These are phyloP conservation scores for Artemisia argyi DNA, from an alignment of 129 eudicot species.

Conservation along the genomic window DNA sequence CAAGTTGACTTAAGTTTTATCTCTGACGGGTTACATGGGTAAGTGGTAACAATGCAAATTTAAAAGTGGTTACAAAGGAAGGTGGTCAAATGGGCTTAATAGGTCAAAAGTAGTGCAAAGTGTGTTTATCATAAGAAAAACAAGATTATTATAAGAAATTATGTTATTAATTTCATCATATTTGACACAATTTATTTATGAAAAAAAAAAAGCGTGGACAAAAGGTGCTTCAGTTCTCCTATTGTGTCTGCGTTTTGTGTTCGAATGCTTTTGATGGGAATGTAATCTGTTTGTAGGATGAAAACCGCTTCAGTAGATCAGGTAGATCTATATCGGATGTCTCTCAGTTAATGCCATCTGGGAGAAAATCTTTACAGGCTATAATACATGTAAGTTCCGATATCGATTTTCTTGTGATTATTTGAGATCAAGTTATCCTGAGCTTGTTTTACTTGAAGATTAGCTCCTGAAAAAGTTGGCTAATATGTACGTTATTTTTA, in stretches of 20 bases:
- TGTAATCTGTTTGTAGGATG: conserved; percentile 40
- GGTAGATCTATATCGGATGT: conserved; percentile 46
- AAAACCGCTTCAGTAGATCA: conserved; percentile 39
- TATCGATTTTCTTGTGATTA: background rate
- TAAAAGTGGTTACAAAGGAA: conserved; percentile 10
- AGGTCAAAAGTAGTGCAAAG: background rate
- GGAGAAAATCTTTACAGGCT: conserved; percentile 47
- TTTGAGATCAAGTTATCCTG: background rate
- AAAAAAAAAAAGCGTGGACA: background rate
- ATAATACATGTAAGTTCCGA: conserved; percentile 46
- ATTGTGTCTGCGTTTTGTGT: conserved; percentile 6
- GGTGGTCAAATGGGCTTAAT: background rate
- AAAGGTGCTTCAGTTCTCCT: background rate
- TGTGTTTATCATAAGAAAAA: background rate
- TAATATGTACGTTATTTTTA: no score
- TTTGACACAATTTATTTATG: background rate
- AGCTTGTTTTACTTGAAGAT: conserved; percentile 4
- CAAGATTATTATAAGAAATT: background rate
- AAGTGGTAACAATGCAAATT: background rate
- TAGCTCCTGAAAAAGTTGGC: background rate
- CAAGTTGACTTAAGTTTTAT: background rate
- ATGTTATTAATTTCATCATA: background rate
- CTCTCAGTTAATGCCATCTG: conserved; percentile 41
- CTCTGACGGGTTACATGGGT: background rate
- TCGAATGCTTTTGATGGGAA: conserved; percentile 17